phyloP scores from a whole-genome alignment of 495 filamentous ascomycete species.

The Xylaria telfairii region DNA sequence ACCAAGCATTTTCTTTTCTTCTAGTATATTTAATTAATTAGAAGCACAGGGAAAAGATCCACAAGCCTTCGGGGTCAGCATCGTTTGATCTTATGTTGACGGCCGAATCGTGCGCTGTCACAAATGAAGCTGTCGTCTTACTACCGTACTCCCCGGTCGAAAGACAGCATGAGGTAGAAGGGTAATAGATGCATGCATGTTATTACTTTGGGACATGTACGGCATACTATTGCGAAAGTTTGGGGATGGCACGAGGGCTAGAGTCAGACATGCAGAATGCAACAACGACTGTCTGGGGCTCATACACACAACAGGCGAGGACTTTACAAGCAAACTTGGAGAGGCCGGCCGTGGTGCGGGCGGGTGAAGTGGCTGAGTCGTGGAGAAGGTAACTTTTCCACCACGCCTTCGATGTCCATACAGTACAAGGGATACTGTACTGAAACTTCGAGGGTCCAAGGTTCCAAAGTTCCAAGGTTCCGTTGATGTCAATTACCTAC shows the following conservation, averaged over 20 bases:
- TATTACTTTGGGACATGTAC: neutral
- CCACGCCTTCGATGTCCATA: neutral
- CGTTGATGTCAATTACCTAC: neutral
- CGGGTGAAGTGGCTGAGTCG: slow-evolving; percentile 25
- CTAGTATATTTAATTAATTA: neutral
- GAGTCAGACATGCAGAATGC: slow-evolving; percentile 9
- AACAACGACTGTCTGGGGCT: neutral
- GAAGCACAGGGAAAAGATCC: neutral
- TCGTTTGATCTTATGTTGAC: neutral
- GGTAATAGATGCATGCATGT: neutral
- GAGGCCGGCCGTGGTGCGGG: slow-evolving; percentile 12
- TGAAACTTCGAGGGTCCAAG: neutral
- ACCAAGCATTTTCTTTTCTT: neutral
- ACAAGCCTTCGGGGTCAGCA: neutral
- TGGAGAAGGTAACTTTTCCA: slow-evolving; percentile 14
- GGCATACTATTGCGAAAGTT: neutral
- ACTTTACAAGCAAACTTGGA: neutral
- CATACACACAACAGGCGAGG: neutral
- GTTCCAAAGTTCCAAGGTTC: no score
- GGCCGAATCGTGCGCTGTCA: neutral
- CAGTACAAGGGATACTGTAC: slow-evolving; percentile 7
- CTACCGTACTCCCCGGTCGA: neutral
- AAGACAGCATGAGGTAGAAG: neutral
- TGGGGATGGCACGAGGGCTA: neutral
- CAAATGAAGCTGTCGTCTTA: neutral